Percentiles rank a stretch among this genome's conserved stretches.
Evolutionary conservation across 1,284 basidiomycete genomes (phyloP).

Genomic region (Pseudozyma thailandica): DNA sequence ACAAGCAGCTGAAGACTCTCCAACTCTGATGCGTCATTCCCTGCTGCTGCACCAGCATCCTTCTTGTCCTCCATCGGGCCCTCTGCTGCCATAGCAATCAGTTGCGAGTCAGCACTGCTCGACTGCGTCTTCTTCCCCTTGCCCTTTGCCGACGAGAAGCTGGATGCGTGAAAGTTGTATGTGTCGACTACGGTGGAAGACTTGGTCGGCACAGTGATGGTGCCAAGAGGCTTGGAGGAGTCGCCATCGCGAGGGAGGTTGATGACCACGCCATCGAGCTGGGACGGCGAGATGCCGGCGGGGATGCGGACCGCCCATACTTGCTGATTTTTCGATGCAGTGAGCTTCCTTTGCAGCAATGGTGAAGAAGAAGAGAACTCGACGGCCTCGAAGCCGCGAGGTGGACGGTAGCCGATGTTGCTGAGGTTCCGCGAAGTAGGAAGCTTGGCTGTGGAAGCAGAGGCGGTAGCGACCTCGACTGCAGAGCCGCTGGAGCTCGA

Average conservation of each 20-base stretch:
- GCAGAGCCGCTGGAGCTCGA: slow-evolving; percentile 40
- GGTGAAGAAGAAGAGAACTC: slow-evolving; percentile 18
- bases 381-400: slow-evolving; percentile 40
- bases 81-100: slow-evolving; percentile 55
- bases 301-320: slow-evolving; percentile 50
- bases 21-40: slow-evolving; percentile 44
- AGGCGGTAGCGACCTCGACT: slow-evolving; percentile 28
- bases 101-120: slow-evolving; percentile 41
- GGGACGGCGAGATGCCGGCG: slow-evolving; percentile 23
- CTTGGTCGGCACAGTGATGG: slow-evolving; percentile 19
- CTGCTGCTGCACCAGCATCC: slow-evolving; percentile 19
- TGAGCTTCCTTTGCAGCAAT: slow-evolving; percentile 28
- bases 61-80: slow-evolving; percentile 10
- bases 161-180: slow-evolving; percentile 44
- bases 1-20: slow-evolving; percentile 43
- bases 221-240: slow-evolving; percentile 18
- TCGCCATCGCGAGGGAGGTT: slow-evolving; percentile 22
- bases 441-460: slow-evolving; percentile 29
- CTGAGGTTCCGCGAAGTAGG: slow-evolving; percentile 29
- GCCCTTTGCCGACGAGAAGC: slow-evolving; percentile 18
- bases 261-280: slow-evolving; percentile 46
- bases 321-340: slow-evolving; percentile 20
- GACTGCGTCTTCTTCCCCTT: slow-evolving; percentile 22
- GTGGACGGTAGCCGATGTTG: slow-evolving; percentile 43
- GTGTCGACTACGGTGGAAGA: slow-evolving; percentile 18